Evolutionary conservation across 1,284 basidiomycete species (phyloP).

Genomic region (Hypsizygus ulmarius): DNA sequence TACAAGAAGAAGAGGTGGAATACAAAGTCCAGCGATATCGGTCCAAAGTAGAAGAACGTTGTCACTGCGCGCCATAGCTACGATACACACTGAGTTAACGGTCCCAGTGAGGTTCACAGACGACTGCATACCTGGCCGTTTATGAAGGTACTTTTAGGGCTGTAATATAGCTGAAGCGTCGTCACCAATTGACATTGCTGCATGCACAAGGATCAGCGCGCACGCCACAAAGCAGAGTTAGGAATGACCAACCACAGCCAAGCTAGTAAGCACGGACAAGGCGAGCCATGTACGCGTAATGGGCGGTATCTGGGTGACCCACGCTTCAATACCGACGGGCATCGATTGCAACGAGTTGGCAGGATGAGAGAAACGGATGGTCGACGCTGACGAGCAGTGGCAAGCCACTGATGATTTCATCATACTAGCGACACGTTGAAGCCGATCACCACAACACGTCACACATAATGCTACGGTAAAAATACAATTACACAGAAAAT

Average conservation of each 20-base stretch:
- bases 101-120: not conserved
- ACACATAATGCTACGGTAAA: not conserved
- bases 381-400: not conserved
- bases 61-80: constrained; percentile 89
- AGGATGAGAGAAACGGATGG: not conserved
- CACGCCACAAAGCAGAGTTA: not conserved
- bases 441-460: constrained; percentile 12
- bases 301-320: constrained; percentile 87
- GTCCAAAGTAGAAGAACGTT: constrained; percentile 95
- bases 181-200: constrained; percentile 92
- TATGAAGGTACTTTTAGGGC: constrained; percentile 77
- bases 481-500: not conserved
- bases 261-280: constrained; percentile 72
- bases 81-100: not conserved
- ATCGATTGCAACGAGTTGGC: constrained; percentile 43
- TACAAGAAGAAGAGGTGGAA: constrained; percentile 99
- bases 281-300: constrained; percentile 83
- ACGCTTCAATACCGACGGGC: constrained; percentile 79
- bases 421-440: constrained; percentile 11
- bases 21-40: constrained; percentile 89
- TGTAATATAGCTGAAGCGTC: constrained; percentile 90
- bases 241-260: constrained; percentile 73
- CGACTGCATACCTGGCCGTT: constrained; percentile 67
- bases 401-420: not conserved
- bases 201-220: not conserved